Evolutionary conservation across 2,329 filamentous ascomycete species (phyloP), one percentile per base, ranked within the genome.

Genomic region (Monosporascus sp.): DNA sequence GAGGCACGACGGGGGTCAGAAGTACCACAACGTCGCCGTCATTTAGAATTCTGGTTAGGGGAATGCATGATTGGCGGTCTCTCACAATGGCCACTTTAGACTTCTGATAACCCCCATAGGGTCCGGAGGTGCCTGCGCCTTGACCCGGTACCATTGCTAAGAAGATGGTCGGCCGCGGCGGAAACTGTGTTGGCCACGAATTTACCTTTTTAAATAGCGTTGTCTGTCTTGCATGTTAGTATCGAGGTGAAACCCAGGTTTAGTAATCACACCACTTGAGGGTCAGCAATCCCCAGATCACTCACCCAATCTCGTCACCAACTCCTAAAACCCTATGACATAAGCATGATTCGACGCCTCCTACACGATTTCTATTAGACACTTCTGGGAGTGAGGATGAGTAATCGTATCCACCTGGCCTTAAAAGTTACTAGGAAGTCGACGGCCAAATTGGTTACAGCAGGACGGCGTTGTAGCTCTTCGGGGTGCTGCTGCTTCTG

Each of bases 1-100:
- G 80, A 22, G 75, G 65, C 36, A 81, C 76, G 25, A 79, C 76
- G 1, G 83, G 83, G 6, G 85, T 84, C 36, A 86, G 67, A 47
- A 86, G 77, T 49, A 88, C 72, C n/a, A 87, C 71, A n/a, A 80
- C 67, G 58, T 83, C 79, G 50, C 74, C 72, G 47, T 78, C 72
- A 39, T 61, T 64, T 25, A 83, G 70, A 31, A 73, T 66, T 51
- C 67, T 75, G 44, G 71, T 69, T 45, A 82, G 66, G 15, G 78
- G 76, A 18, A 84, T 67, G 62, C 73, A 77, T 45, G 71, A 66
- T 58, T 66, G 65, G 47, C 60, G 56, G 54, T 67, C 63, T 57
- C 61, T 63, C 48, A 66, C 54, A 31, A 65, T 57, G 53, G 63
- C 57, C 55, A 62, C 62, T 57, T 63, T 61, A 51, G 65, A 55